Evolutionary conservation across 2,329 filamentous ascomycete genomes (phyloP).

Genomic region (Allantophomopsis lycopodina): DNA sequence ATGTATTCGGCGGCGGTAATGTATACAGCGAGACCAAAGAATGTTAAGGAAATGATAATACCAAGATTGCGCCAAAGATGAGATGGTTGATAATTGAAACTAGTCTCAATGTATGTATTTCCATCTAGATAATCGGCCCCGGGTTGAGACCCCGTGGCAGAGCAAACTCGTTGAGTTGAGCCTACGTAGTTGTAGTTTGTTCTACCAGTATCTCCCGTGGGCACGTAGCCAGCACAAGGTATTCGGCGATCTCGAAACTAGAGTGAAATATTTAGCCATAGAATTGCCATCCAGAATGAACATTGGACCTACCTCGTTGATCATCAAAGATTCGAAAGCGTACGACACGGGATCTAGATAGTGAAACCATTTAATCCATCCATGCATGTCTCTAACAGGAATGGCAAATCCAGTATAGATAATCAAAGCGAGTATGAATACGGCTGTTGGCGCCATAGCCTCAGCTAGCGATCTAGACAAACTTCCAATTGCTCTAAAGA

Average conservation of each 20-base stretch:
- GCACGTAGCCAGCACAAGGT: constrained; percentile 29
- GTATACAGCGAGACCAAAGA: constrained; percentile 46
- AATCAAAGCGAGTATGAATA: constrained; percentile 21
- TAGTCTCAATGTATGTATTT: constrained; percentile 37
- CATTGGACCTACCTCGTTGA: constrained; percentile 43
- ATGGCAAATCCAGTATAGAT: constrained; percentile 22
- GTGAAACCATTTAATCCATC: constrained; percentile 71
- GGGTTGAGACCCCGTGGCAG: constrained; percentile 39
- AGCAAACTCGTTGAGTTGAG: constrained; percentile 45
- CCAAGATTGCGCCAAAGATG: constrained; percentile 59
- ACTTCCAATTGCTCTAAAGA: constrained; percentile 68
- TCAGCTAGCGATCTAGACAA: constrained; percentile 55
- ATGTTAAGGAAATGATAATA: constrained; percentile 48
- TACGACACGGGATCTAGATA: constrained; percentile 64
- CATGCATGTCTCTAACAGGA: constrained; percentile 45
- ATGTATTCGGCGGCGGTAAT: constrained; percentile 46
- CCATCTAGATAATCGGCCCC: constrained; percentile 38
- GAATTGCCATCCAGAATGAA: no score
- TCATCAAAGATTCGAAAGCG: constrained; percentile 64
- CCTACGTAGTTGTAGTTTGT: constrained; percentile 34
- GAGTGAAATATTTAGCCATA: no score
- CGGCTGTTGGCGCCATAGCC: constrained; percentile 42
- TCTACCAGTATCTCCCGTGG: constrained; percentile 42
- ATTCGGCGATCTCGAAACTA: constrained; percentile 41
- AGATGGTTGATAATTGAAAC: constrained; percentile 38